phyloP scores from a whole-genome alignment of 2,329 filamentous ascomycete species.

The Cytospora mali region DNA sequence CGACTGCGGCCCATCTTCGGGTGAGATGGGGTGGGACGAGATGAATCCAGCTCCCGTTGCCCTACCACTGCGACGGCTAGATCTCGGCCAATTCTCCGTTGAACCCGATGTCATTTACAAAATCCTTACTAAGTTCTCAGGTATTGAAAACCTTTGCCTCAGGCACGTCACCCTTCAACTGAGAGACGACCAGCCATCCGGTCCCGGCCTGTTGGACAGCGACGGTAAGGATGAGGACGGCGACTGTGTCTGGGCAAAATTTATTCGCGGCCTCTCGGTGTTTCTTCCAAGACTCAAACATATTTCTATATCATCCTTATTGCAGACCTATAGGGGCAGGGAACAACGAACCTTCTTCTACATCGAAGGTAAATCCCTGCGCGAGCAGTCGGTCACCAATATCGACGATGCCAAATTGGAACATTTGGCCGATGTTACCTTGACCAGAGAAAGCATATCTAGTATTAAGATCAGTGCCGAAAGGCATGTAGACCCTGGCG shows the following conservation, averaged over 20 bases:
- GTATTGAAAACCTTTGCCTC: constrained; percentile 9
- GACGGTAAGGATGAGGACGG: background rate
- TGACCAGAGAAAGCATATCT: too few species aligned
- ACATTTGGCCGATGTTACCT: background rate
- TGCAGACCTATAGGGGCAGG: too few species aligned
- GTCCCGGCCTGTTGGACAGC: background rate
- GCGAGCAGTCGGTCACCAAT: background rate
- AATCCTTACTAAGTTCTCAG: constrained; percentile 14
- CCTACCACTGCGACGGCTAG: constrained; percentile 16
- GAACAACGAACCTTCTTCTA: too few species aligned
- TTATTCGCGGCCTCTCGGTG: constrained; percentile 3
- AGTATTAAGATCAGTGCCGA: too few species aligned
- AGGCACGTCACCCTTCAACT: background rate
- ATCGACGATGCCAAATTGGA: constrained; percentile 3
- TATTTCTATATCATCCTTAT: too few species aligned
- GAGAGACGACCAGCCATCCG: background rate
- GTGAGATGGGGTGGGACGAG: background rate
- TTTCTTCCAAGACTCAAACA: constrained; percentile 6
- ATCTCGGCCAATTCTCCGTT: constrained; percentile 5
- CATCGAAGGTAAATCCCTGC: background rate
- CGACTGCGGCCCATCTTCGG: background rate
- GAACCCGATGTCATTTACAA: background rate
- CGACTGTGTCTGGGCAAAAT: constrained; percentile 15
- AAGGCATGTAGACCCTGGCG: too few species aligned
- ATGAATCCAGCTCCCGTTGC: constrained; percentile 19